Base-by-base conservation (phyloP, 495 filamentous ascomycete species). In the Tuber melanosporum region DNA sequence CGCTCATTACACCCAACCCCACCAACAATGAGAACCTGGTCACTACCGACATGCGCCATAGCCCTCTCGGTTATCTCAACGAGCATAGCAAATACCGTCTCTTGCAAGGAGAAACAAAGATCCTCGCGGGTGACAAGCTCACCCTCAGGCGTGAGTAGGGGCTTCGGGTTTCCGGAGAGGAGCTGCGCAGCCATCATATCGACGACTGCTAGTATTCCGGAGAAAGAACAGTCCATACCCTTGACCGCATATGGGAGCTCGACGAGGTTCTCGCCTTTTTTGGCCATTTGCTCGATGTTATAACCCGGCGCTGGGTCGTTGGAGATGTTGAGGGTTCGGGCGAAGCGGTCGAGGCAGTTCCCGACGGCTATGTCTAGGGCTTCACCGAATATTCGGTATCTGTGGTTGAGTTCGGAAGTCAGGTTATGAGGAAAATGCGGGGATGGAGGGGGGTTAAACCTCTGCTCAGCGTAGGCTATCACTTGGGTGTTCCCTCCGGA, bases 1-100 rank as follows among this genome's bases (percentile, higher is more conserved):
- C 95, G 88, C 87, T 96, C 93, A 83, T 99, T 99, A 81, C 92
- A 95, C n/a, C 96, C 95, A 42, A 99, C 95, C n/a, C 95, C 95
- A 39, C 95, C 95, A 6, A 99, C 95, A 76, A 99, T 93, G 66
- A 99, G 86, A 15, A 98, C 95, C 85, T 98, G 92, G 77, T 85
- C 90, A 36, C 92, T 93, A 45, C 93, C 94, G 39, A 97, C 95
- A 85, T 99, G 95, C 42, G 96, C 95, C 95, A 99, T 99, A 5
- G 95, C 95, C 43, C 95, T 90, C 86, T 99, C 95, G 0, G 95
- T 99, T 81, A 97, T 99, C 88, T 99, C 95, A 9, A 99, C 95
- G 66, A 99, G 86, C 96, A 99, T 99, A 0, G 94, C 91, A 83
- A 89, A 99, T 17, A 98, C 89, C 3, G 94, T 98, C 84, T 99